A percentile compares a stretch with the other conserved stretches of the same genome.
Evolutionary conservation across 768 basidiomycete species (phyloP).

Genomic region (Lactarius sp.): DNA sequence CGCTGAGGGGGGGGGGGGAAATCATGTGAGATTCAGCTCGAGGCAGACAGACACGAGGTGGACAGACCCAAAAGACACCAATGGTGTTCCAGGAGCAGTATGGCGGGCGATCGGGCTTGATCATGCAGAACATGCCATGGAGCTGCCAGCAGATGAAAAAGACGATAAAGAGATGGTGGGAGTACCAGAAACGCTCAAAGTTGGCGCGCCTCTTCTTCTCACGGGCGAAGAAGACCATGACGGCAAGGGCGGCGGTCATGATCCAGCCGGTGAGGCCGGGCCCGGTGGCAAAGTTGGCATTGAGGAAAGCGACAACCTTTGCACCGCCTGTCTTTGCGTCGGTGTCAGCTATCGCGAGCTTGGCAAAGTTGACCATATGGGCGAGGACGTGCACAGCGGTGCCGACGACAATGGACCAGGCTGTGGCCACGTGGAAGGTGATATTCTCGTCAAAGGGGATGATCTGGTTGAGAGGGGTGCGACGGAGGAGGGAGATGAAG

Average conservation of each 20-base stretch:
- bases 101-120: constrained; percentile 82
- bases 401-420: constrained; percentile 83
- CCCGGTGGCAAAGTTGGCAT: constrained; percentile 75
- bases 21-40: neutral
- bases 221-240: constrained; percentile 82
- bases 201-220: constrained; percentile 73
- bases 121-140: constrained; percentile 97
- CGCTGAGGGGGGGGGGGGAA: constrained; percentile 43
- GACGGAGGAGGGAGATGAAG: constrained; percentile 84
- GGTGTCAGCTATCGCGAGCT: constrained; percentile 53
- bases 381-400: constrained; percentile 72
- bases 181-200: constrained; percentile 90
- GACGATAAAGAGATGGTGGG: constrained; percentile 82
- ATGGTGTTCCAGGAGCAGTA: constrained; percentile 81
- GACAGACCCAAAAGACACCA: constrained; percentile 91
- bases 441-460: constrained; percentile 95
- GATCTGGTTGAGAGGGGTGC: constrained; percentile 76
- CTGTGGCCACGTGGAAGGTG: constrained; percentile 85
- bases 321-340: constrained; percentile 49
- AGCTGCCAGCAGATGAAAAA: constrained; percentile 96
- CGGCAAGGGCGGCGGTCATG: constrained; percentile 65
- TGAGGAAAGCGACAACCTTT: constrained; percentile 64
- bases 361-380: constrained; percentile 82
- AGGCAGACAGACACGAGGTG: neutral
- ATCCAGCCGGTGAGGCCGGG: constrained; percentile 86